Evolutionary conservation across 768 basidiomycete genomes (phyloP).

Genomic region (Podaxis rugospora): DNA sequence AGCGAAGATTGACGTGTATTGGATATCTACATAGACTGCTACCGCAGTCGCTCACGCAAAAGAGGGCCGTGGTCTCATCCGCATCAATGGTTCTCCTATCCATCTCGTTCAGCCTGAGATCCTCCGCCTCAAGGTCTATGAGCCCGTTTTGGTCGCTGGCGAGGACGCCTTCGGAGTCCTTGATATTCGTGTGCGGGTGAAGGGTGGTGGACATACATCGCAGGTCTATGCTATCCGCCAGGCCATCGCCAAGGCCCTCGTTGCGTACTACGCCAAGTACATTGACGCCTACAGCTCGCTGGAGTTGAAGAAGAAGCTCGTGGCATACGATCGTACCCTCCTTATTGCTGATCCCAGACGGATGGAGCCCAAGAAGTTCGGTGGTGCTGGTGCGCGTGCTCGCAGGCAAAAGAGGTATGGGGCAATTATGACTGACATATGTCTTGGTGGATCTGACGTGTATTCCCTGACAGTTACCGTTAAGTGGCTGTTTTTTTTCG

Average conservation of each 20-base stretch:
- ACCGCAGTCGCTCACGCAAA: constrained; percentile 97
- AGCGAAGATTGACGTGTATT: neutral
- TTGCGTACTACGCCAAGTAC: constrained; percentile 99
- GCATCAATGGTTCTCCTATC: constrained; percentile 96
- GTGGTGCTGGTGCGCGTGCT: constrained; percentile 96
- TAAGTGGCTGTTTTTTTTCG: constrained; percentile 34
- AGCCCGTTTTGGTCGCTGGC: constrained; percentile 91
- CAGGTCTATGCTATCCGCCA: constrained; percentile 99
- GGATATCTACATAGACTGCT: constrained; percentile 63
- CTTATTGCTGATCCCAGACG: constrained; percentile 93
- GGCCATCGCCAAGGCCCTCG: constrained; percentile 95
- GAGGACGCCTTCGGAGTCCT: constrained; percentile 82
- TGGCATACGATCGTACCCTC: constrained; percentile 89
- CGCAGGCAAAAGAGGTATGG: constrained; percentile 94
- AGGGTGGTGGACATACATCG: constrained; percentile 99
- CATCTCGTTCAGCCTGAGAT: constrained; percentile 93
- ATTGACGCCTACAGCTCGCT: constrained; percentile 95
- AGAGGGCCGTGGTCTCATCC: constrained; percentile 94
- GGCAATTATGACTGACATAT: neutral
- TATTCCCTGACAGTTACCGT: constrained; percentile 62
- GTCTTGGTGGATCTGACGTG: constrained; percentile 12
- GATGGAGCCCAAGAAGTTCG: constrained; percentile 99
- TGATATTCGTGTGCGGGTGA: constrained; percentile 97
- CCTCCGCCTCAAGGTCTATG: constrained; percentile 97
- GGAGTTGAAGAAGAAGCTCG: constrained; percentile 97